Percentiles rank a stretch among this genome's conserved stretches.
phyloP scores from a whole-genome alignment of 345 rosid species.

The Turnera subulata region DNA sequence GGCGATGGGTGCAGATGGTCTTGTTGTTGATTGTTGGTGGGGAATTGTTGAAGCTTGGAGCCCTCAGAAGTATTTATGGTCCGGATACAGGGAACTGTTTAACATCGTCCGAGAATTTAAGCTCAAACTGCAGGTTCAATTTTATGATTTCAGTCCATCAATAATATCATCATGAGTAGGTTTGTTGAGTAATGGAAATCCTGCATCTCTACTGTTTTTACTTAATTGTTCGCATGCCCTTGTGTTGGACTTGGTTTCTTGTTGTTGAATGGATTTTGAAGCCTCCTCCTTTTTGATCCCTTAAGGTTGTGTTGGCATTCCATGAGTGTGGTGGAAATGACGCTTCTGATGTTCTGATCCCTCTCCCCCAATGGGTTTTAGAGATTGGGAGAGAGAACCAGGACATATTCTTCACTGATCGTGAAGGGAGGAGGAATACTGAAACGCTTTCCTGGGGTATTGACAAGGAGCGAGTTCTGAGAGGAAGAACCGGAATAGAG shows the following conservation, averaged over 20 bases:
- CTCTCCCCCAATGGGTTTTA: slow-evolving; percentile 93
- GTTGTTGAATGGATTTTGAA: slow-evolving; percentile 17
- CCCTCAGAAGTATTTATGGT: slow-evolving; percentile 90
- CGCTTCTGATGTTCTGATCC: slow-evolving; percentile 43
- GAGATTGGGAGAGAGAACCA: slow-evolving; percentile 87
- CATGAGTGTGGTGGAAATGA: slow-evolving; percentile 75
- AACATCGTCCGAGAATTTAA: slow-evolving; percentile 70
- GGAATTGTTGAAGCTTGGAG: slow-evolving; percentile 92
- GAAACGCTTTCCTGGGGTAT: slow-evolving; percentile 88
- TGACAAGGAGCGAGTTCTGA: slow-evolving; percentile 83
- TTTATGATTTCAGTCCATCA: slow-evolving; percentile 6
- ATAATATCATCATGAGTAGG: background rate
- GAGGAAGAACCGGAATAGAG: slow-evolving; percentile 93
- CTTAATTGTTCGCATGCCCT: too few relatives aligned
- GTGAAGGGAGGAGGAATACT: slow-evolving; percentile 77
- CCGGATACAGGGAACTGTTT: slow-evolving; percentile 86
- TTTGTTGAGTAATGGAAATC: too few relatives aligned
- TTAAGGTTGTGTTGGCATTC: slow-evolving; percentile 94
- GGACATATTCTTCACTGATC: slow-evolving; percentile 85
- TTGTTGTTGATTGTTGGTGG: slow-evolving; percentile 94
- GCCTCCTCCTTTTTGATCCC: slow-evolving; percentile 13
- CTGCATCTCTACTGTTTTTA: too few relatives aligned
- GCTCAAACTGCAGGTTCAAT: slow-evolving; percentile 70
- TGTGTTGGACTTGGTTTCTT: slow-evolving; percentile 1
- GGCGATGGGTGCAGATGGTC: slow-evolving; percentile 76